phyloP scores from a whole-genome alignment of 768 basidiomycete genomes.

The Suillus discolor region DNA sequence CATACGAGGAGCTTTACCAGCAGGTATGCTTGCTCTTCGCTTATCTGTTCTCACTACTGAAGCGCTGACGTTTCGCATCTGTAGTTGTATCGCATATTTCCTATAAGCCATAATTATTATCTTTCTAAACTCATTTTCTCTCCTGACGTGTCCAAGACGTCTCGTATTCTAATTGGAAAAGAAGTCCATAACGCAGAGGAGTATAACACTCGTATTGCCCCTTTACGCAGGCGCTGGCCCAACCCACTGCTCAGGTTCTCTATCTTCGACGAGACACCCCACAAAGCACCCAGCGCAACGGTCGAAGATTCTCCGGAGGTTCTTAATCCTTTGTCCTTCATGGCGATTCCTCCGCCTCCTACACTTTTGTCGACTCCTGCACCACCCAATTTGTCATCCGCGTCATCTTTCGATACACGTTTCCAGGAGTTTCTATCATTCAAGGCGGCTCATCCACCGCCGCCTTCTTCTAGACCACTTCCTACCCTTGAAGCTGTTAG shows the following conservation, averaged over 20 bases:
- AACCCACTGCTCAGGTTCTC: slow-evolving; percentile 65
- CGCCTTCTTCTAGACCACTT: not conserved
- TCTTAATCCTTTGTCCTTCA: not conserved
- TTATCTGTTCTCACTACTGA: slow-evolving; percentile 5
- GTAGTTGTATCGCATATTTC: slow-evolving; percentile 74
- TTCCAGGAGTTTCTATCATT: not conserved
- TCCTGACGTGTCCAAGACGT: slow-evolving; percentile 52
- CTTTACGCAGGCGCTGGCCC: slow-evolving; percentile 55
- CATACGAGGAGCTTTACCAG: slow-evolving; percentile 58
- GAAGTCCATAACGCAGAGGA: slow-evolving; percentile 62
- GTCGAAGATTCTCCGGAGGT: not conserved
- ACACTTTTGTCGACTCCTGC: not conserved
- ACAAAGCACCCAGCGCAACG: slow-evolving; percentile 32
- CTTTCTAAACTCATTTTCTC: slow-evolving; percentile 73
- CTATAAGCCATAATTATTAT: slow-evolving; percentile 59
- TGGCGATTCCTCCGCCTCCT: slow-evolving; percentile 7
- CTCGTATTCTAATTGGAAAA: slow-evolving; percentile 61
- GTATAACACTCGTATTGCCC: slow-evolving; percentile 52
- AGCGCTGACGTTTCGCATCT: slow-evolving; percentile 32
- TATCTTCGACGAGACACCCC: slow-evolving; percentile 53
- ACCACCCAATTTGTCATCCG: not conserved
- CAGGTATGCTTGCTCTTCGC: slow-evolving; percentile 49
- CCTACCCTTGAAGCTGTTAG: slow-evolving; percentile 2
- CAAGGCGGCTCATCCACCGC: not conserved
- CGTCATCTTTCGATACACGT: not conserved